phyloP scores from a whole-genome alignment of 805 yeast species.

The Wickerhamiella azymoides region DNA sequence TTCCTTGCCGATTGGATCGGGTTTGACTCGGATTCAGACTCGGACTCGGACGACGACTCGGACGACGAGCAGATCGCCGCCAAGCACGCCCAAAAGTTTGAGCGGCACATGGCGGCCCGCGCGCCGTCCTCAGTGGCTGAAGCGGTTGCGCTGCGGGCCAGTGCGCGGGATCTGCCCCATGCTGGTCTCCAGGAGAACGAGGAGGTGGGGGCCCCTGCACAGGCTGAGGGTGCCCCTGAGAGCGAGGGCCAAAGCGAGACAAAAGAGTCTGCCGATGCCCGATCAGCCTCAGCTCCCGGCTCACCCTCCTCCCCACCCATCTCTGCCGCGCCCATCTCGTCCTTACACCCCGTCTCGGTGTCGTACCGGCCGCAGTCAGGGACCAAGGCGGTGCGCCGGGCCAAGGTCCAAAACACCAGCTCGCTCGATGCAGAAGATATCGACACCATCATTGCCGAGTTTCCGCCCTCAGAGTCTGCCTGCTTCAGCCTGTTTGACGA shows the following conservation, averaged over 20 bases:
- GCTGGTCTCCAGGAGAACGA: neutral
- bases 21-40: slow-evolving; percentile 3
- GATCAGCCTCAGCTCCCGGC: too few species aligned
- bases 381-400: slow-evolving; percentile 3
- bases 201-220: too few species aligned
- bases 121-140: slow-evolving; percentile 7
- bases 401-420: neutral
- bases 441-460: neutral
- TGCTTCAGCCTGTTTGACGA: slow-evolving; percentile 11
- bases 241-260: too few species aligned
- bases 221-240: too few species aligned
- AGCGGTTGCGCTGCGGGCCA: neutral
- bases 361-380: slow-evolving; percentile 2
- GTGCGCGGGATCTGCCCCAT: neutral
- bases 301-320: neutral
- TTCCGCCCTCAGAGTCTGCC: slow-evolving; percentile 1
- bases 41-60: slow-evolving; percentile 7
- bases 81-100: slow-evolving; percentile 2
- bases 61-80: slow-evolving; percentile 10
- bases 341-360: slow-evolving; percentile 7
- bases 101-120: slow-evolving; percentile 1
- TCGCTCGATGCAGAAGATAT: neutral
- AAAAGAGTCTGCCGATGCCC: too few species aligned
- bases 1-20: slow-evolving; percentile 10
- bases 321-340: slow-evolving; percentile 3